These are phyloP conservation scores for Coemansia sp. DNA, from an alignment of 192 early-diverging fungal genomes.

Conservation along the genomic window DNA sequence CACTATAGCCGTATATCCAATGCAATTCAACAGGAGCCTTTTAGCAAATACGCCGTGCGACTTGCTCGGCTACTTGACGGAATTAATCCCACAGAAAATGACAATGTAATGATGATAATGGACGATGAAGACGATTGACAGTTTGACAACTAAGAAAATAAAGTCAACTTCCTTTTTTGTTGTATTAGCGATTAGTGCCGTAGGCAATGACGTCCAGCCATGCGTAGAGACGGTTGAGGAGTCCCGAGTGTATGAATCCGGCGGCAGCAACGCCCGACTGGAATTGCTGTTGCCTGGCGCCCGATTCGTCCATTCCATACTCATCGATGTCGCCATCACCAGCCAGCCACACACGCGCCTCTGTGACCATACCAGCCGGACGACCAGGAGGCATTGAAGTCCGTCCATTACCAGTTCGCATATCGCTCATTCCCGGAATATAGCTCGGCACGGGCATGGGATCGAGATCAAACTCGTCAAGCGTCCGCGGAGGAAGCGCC, in stretches of 20 bases:
- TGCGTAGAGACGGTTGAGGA: slow-evolving; percentile 66
- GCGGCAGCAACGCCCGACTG: slow-evolving; percentile 17
- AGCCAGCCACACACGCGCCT: slow-evolving; percentile 12
- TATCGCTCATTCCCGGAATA: slow-evolving; percentile 13
- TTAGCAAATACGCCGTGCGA: not conserved
- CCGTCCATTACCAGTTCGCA: not conserved
- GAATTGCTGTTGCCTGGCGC: no score
- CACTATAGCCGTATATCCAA: not conserved
- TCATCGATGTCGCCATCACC: not conserved
- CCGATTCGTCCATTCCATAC: not conserved
- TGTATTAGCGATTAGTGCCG: slow-evolving; percentile 16
- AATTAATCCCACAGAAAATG: not conserved
- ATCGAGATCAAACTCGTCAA: slow-evolving; percentile 30
- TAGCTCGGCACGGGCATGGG: slow-evolving; percentile 34
- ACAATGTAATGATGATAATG: not conserved
- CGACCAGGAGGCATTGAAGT: no score
- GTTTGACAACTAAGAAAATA: no score
- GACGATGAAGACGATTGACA: not conserved
- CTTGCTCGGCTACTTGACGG: not conserved
- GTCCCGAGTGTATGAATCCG: slow-evolving; percentile 65
- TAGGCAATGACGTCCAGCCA: slow-evolving; percentile 58
- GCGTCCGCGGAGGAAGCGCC: not conserved
- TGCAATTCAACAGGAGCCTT: not conserved
- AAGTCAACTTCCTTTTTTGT: no score
- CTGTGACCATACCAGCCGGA: not conserved